Conservation (phyloP, 768 basidiomycete genomes). For the Leccinum variicolor region DNA sequence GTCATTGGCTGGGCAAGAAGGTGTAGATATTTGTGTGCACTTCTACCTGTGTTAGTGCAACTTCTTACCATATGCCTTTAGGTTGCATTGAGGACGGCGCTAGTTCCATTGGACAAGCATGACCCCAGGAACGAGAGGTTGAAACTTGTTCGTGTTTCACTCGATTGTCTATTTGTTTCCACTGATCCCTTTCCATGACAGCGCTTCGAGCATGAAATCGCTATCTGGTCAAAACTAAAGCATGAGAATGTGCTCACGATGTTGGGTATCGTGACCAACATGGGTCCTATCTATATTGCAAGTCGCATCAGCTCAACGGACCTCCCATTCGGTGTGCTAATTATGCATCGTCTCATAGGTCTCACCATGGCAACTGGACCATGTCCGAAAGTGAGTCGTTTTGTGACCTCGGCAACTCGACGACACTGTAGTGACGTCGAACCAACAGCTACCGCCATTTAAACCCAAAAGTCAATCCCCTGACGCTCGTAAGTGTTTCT, state of each 20-base stretch:
- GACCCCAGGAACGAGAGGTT: slow-evolving; percentile 45
- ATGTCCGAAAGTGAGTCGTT: slow-evolving; percentile 45
- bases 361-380: slow-evolving; percentile 61
- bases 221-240: slow-evolving; percentile 49
- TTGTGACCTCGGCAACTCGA: neutral
- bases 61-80: slow-evolving; percentile 16
- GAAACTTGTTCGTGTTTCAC: slow-evolving; percentile 16
- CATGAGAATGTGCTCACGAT: slow-evolving; percentile 47
- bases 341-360: slow-evolving; percentile 36
- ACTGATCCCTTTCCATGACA: slow-evolving; percentile 15
- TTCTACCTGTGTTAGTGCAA: neutral
- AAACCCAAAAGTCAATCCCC: slow-evolving; percentile 37
- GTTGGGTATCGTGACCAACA: slow-evolving; percentile 53
- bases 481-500: slow-evolving; percentile 36
- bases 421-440: neutral
- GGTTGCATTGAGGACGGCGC: slow-evolving; percentile 58
- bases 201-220: slow-evolving; percentile 57
- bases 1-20: slow-evolving; percentile 53
- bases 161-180: neutral
- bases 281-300: slow-evolving; percentile 52
- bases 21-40: slow-evolving; percentile 22
- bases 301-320: neutral
- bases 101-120: slow-evolving; percentile 39
- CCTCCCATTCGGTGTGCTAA: neutral
- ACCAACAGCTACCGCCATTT: slow-evolving; percentile 39